Percentiles rank a stretch among this genome's conserved stretches.
phyloP scores from a whole-genome alignment of 345 rosid species.

The Cardiospermum halicacabum region DNA sequence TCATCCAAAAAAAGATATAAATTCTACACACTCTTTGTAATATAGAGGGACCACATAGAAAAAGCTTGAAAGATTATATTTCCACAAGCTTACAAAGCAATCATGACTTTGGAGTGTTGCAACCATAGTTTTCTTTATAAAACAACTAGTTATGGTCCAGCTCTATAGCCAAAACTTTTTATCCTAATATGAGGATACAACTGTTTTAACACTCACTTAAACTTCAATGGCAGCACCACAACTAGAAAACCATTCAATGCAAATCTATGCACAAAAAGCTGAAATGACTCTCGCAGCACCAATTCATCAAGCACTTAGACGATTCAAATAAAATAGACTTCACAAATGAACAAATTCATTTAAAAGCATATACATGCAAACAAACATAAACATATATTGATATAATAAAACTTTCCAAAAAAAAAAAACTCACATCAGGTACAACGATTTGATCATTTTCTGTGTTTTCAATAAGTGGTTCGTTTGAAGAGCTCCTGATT shows the following conservation, averaged over 20 bases:
- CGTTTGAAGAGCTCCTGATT: constrained; percentile 48
- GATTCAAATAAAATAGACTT: background rate
- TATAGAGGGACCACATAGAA: constrained; percentile 6
- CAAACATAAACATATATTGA: background rate
- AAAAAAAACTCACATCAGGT: constrained; percentile 52
- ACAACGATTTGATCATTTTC: constrained; percentile 65
- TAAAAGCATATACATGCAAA: background rate
- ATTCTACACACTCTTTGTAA: background rate
- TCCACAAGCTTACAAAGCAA: background rate
- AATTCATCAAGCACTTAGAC: background rate
- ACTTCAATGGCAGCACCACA: background rate
- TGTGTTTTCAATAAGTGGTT: constrained; percentile 57
- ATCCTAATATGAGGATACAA: background rate
- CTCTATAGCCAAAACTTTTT: constrained; percentile 6
- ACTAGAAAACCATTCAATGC: background rate
- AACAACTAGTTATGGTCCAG: background rate
- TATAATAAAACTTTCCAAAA: background rate
- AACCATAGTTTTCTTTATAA: background rate
- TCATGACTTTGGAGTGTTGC: background rate
- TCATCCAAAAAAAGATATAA: background rate
- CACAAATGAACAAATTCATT: background rate
- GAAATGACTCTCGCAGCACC: background rate
- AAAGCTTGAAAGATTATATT: background rate
- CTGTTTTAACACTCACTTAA: background rate
- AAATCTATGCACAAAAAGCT: background rate